These are phyloP conservation scores for Calonectria hawksworthii DNA, from an alignment of 2,329 filamentous ascomycete species.

Conservation along the genomic window DNA sequence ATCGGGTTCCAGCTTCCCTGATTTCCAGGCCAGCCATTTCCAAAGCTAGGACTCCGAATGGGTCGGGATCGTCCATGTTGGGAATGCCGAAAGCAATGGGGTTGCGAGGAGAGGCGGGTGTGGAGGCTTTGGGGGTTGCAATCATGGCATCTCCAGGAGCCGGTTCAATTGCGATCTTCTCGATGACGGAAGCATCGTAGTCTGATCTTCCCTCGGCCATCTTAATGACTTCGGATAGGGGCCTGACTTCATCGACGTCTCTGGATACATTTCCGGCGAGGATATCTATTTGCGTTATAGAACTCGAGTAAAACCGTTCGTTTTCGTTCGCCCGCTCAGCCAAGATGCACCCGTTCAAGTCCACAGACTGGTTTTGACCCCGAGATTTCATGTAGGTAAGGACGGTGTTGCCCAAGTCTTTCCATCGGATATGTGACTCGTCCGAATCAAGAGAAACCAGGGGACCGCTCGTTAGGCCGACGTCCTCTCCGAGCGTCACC, in stretches of 20 bases:
- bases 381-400: slow-evolving; percentile 72
- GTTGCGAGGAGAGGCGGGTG: slow-evolving; percentile 53
- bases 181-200: slow-evolving; percentile 77
- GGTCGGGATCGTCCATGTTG: slow-evolving; percentile 85
- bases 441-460: slow-evolving; percentile 69
- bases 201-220: slow-evolving; percentile 87
- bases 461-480: slow-evolving; percentile 83
- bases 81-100: slow-evolving; percentile 81
- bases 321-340: slow-evolving; percentile 72
- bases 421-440: slow-evolving; percentile 66
- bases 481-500: slow-evolving; percentile 85
- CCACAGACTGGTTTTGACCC: slow-evolving; percentile 68
- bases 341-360: slow-evolving; percentile 69
- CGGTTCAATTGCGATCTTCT: slow-evolving; percentile 73
- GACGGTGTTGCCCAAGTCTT: slow-evolving; percentile 67
- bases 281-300: slow-evolving; percentile 68
- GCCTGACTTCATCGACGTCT: slow-evolving; percentile 66
- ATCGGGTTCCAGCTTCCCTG: slow-evolving; percentile 82
- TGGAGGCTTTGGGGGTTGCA: slow-evolving; percentile 58
- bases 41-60: slow-evolving; percentile 91
- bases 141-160: slow-evolving; percentile 81
- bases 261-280: slow-evolving; percentile 69
- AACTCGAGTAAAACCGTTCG: slow-evolving; percentile 68
- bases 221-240: slow-evolving; percentile 86
- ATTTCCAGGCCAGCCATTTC: slow-evolving; percentile 92